A percentile compares a stretch with the other conserved stretches of the same genome.
Conservation (phyloP, 306 rosid genomes). For the Lathyrus oleraceus region DNA sequence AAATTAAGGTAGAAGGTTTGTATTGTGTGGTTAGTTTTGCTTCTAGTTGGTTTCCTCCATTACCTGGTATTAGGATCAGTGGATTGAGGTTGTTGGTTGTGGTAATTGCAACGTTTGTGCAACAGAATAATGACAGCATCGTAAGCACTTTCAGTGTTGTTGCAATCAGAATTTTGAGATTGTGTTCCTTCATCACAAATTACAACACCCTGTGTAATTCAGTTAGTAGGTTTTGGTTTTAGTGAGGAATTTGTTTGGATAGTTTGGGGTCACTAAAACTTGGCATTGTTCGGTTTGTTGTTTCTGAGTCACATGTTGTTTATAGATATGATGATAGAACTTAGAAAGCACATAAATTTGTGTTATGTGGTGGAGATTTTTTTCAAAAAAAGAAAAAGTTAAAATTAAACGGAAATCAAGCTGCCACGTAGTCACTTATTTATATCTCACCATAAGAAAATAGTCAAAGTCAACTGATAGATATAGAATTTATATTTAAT, state of each 20-base stretch:
- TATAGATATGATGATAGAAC: no score
- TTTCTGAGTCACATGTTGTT: neutral
- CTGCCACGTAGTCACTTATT: neutral
- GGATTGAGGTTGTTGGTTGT: slow-evolving; percentile 54
- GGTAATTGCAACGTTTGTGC: slow-evolving; percentile 46
- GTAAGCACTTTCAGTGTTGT: slow-evolving; percentile 35
- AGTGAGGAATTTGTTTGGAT: slow-evolving; percentile 6
- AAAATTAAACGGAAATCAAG: neutral
- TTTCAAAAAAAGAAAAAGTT: neutral
- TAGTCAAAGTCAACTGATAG: no score
- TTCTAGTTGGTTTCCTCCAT: slow-evolving; percentile 90
- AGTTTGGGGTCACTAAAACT: neutral
- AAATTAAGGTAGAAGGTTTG: slow-evolving; percentile 53
- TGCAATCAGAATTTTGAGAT: slow-evolving; percentile 6
- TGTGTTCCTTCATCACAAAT: slow-evolving; percentile 33
- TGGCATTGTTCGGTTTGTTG: neutral
- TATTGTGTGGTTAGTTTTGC: slow-evolving; percentile 57
- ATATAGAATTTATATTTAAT: no score
- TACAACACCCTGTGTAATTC: neutral
- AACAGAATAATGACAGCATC: slow-evolving; percentile 42
- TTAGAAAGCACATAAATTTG: neutral
- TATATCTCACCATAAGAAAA: slow-evolving; percentile 15
- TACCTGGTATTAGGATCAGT: slow-evolving; percentile 72
- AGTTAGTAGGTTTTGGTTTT: neutral
- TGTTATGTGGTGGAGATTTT: neutral